Evolutionary conservation across 1,284 basidiomycete species (phyloP).

Genomic region (Moesziomyces parantarcticus): DNA sequence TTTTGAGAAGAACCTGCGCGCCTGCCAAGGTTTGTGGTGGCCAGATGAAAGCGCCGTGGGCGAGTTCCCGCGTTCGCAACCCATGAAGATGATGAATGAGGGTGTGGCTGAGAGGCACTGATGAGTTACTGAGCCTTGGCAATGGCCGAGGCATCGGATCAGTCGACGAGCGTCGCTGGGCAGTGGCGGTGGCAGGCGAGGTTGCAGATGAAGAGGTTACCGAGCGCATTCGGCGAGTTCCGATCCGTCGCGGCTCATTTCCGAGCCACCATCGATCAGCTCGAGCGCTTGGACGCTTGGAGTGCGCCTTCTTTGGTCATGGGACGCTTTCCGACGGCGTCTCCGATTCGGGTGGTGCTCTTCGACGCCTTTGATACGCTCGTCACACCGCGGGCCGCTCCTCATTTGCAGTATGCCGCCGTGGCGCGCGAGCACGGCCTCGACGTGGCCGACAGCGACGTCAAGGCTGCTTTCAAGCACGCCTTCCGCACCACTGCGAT

Average conservation of each 20-base stretch:
- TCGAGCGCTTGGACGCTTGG: too few species aligned
- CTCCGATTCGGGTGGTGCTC: slow-evolving; percentile 41
- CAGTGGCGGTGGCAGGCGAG: too few species aligned
- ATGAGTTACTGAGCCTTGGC: too few species aligned
- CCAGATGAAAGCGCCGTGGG: too few species aligned
- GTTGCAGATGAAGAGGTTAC: background rate
- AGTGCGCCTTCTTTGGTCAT: background rate
- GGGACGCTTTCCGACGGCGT: slow-evolving; percentile 9
- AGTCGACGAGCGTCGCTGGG: too few species aligned
- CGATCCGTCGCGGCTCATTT: background rate
- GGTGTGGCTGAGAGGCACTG: too few species aligned
- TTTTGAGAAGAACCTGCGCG: too few species aligned
- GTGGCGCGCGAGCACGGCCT: slow-evolving; percentile 28
- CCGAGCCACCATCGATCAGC: background rate
- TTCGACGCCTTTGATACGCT: slow-evolving; percentile 59
- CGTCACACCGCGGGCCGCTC: slow-evolving; percentile 35
- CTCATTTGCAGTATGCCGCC: slow-evolving; percentile 48
- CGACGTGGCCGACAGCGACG: slow-evolving; percentile 16
- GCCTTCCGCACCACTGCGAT: slow-evolving; percentile 34
- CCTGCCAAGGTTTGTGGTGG: too few species aligned
- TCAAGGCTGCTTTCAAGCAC: slow-evolving; percentile 39
- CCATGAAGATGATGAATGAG: too few species aligned
- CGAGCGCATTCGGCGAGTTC: background rate
- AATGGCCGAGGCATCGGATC: too few species aligned
- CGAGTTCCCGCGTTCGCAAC: too few species aligned